Evolutionary conservation across 2,329 filamentous ascomycete species (phyloP), one percentile per base, ranked within the genome.

Genomic region (Nigrograna mackinnonii): DNA sequence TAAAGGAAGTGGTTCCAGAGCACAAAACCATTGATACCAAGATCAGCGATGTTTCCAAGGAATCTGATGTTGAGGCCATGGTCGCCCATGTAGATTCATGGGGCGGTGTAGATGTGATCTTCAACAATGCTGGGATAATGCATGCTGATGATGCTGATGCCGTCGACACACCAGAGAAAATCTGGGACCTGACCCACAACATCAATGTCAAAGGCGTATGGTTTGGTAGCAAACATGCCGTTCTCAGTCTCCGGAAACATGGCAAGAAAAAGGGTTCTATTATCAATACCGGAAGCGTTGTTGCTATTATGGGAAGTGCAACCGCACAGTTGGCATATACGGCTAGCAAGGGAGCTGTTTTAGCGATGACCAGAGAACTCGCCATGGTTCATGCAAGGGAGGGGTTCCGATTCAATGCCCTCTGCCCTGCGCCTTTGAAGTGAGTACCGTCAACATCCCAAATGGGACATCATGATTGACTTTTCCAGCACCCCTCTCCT

Each of bases 191-290:
- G 54, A 96, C 91, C 4, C 90, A 95, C 49, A 85, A 83, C 67
- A 95, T 96, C 77, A 96, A 96, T 71, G 91, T 96, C 70, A 96
- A 96, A 81, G 91, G 91, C 32, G 91, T 96, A n/a, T 96, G 91
- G 91, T 96, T 83, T 68, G 91, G 91, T 47, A 86, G 84, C 80
- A 96, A 96, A 79, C 89, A 96, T 69, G 90, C 91, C 5, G 85
- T 96, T 20, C 77, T 92, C 37, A 82, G 88, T 33, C 79, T 96
- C 58, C 86, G 91, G 52, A 84, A 83, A 58, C 79, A 95, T 77
- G 80, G 81, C 41, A 96, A 96, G 83, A 82, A 76, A 33, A 82
- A 79, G 57, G 89, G 83, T 38, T 90, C 85, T 70, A 84, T 96
- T 71, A 91, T 96, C 79, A 96, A 96, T 78, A 95, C 90, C 3